phyloP scores from a whole-genome alignment of 345 rosid species.

The Populus euphratica region DNA sequence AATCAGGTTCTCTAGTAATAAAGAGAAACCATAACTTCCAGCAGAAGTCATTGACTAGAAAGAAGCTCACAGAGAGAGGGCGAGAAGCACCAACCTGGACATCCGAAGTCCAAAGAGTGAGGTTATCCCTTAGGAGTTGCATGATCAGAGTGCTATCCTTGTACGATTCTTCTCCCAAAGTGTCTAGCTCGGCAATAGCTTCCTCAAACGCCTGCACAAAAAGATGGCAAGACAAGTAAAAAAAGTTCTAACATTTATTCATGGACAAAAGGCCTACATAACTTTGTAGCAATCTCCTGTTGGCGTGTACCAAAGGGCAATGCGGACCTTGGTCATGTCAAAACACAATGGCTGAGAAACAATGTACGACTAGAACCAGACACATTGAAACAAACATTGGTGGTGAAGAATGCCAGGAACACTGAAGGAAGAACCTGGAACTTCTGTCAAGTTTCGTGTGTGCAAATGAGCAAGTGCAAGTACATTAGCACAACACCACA shows the following conservation, averaged over 20 bases:
- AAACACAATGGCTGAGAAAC: background rate
- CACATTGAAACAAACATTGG: background rate
- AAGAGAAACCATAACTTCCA: background rate
- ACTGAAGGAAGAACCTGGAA: background rate
- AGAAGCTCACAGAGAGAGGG: background rate
- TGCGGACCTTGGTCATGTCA: background rate
- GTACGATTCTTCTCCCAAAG: conserved; percentile 94
- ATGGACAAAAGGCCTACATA: background rate
- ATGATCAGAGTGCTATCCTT: conserved; percentile 98
- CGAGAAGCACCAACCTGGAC: conserved; percentile 52
- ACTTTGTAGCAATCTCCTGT: background rate
- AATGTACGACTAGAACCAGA: background rate
- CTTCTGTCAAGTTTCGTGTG: background rate
- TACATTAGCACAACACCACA: background rate
- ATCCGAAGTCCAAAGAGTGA: conserved; percentile 98
- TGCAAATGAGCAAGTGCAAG: background rate
- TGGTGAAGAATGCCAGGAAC: background rate
- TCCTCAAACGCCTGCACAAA: conserved; percentile 79
- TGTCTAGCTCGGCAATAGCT: conserved; percentile 92
- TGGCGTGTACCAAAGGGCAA: background rate
- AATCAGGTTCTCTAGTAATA: background rate
- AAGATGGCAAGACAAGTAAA: background rate
- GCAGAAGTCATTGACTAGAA: background rate
- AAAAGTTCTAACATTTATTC: background rate
- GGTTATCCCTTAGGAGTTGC: conserved; percentile 93